Evolutionary conservation across 176 grass and related monocot species (phyloP), one percentile per base, ranked within the genome.

Genomic region (Phyllostachys edulis): DNA sequence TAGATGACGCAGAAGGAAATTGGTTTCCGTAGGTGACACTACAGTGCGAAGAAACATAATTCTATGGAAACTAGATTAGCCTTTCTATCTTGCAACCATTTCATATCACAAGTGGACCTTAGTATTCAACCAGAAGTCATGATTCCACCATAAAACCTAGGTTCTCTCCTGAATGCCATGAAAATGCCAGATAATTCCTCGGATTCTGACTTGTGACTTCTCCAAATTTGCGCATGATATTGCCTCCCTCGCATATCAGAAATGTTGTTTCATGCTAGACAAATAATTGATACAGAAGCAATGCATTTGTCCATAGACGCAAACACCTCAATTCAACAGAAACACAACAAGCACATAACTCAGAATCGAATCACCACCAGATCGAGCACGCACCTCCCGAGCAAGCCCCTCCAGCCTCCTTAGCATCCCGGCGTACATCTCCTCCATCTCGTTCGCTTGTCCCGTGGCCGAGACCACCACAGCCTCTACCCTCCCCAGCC

Each of bases 401-500:
- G 85, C 89, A 68, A 91, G 83, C 82, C 37, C 68, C 37, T 78
- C 71, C 36, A 91, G 69, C 71, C 80, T 87, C 49, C 67, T 67
- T 61, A 91, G 44, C 89, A 91, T 88, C 27, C 73, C 83, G 5
- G 42, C 20, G 63, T 88, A 91, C 81, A 88, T 40, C 73, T 81
- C 81, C 77, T 88, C 81, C 81, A 91, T 70, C 69, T 88, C 56
- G 6, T 55, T 32, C 13, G 81, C 37, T 39, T 72, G 64, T 17
- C 23, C 72, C 20, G 64, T 54, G 40, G 23, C 62, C 4, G 76
- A 66, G n/a, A 64, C 72, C 34, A 88, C 45, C 56, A 88, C n/a
- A 42, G 36, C 26, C 71, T 75, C 77, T 13, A 88, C 37, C 50
- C 76, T 88, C 34, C 27, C 81, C 8, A 59, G 13, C 14, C 75